These are phyloP conservation scores for Platanus orientalis DNA, from an alignment of 164 flowering plant genomes.

Conservation along the genomic window DNA sequence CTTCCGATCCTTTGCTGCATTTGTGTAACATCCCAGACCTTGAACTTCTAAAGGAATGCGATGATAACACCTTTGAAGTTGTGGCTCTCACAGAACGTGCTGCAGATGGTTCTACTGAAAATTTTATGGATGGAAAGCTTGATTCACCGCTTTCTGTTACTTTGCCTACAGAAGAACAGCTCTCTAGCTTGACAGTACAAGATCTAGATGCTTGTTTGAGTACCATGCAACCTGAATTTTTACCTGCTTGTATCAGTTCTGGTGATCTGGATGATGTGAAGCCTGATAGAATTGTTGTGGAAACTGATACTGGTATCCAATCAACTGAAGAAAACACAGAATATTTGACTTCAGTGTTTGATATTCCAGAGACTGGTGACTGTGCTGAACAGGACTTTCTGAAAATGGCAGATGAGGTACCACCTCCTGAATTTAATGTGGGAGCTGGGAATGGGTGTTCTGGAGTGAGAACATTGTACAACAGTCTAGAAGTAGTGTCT, in stretches of 20 bases:
- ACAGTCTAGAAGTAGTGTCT: constrained; percentile 14
- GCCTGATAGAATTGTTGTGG: constrained; percentile 18
- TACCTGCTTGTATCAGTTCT: constrained; percentile 9
- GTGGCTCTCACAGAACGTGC: constrained; percentile 13
- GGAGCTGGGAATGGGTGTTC: constrained; percentile 18
- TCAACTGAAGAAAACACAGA: constrained; percentile 13
- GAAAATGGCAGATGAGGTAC: constrained; percentile 18
- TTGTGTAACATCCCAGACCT: constrained; percentile 9
- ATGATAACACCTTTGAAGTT: constrained; percentile 12
- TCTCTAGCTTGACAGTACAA: constrained; percentile 15
- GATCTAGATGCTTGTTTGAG: constrained; percentile 16
- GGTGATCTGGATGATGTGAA: constrained; percentile 12
- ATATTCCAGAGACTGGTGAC: constrained; percentile 14
- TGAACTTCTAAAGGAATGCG: constrained; percentile 12
- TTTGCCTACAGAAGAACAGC: constrained; percentile 15
- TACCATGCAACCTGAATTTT: constrained; percentile 6
- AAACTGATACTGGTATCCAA: constrained; percentile 14
- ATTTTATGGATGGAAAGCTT: constrained; percentile 1
- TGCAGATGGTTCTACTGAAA: constrained; percentile 15
- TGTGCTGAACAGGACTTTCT: constrained; percentile 16
- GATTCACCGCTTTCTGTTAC: constrained; percentile 16
- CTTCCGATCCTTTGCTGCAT: constrained; percentile 15
- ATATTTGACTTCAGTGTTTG: constrained; percentile 5
- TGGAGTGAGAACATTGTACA: constrained; percentile 14
- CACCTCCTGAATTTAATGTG: constrained; percentile 18